Conservation (phyloP, 805 yeast genomes). For the Candida adriatica region DNA sequence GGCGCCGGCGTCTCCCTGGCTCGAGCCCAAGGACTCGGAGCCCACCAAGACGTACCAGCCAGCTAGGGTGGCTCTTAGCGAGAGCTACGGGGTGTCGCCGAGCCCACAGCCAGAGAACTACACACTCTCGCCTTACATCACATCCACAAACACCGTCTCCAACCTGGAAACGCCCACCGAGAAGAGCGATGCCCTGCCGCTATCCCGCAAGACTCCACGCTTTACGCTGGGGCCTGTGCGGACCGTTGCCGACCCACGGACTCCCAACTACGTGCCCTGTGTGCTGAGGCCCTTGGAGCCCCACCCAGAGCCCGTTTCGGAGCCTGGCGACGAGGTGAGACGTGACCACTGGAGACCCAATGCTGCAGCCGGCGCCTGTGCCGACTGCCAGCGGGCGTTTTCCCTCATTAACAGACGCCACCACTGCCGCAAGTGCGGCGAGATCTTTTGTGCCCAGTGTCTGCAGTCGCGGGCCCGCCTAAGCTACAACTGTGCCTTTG, state of each 20-base stretch:
- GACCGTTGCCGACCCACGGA: conserved; percentile 62
- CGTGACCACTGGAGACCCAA: conserved; percentile 62
- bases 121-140: conserved; percentile 10
- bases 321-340: conserved; percentile 14
- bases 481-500: conserved; percentile 33
- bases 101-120: conserved; percentile 10
- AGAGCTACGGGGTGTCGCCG: conserved; percentile 5
- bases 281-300: conserved; percentile 44
- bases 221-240: conserved; percentile 31
- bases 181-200: conserved; percentile 4
- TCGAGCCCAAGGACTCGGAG: neutral
- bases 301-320: neutral
- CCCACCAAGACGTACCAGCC: conserved; percentile 14
- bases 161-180: conserved; percentile 7
- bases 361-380: conserved; percentile 46
- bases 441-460: conserved; percentile 57
- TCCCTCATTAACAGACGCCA: conserved; percentile 62
- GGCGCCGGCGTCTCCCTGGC: neutral
- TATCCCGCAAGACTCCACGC: conserved; percentile 11
- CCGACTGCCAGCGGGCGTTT: conserved; percentile 53
- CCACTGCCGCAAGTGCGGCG: conserved; percentile 72
- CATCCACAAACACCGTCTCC: conserved; percentile 8
- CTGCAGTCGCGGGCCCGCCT: conserved; percentile 42
- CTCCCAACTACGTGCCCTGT: conserved; percentile 76
- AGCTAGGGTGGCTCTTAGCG: conserved; percentile 15